Percentiles rank a stretch among this genome's conserved stretches.
These are phyloP conservation scores for Panaeolus papilionaceus DNA, from an alignment of 768 basidiomycete genomes.

Conservation along the genomic window DNA sequence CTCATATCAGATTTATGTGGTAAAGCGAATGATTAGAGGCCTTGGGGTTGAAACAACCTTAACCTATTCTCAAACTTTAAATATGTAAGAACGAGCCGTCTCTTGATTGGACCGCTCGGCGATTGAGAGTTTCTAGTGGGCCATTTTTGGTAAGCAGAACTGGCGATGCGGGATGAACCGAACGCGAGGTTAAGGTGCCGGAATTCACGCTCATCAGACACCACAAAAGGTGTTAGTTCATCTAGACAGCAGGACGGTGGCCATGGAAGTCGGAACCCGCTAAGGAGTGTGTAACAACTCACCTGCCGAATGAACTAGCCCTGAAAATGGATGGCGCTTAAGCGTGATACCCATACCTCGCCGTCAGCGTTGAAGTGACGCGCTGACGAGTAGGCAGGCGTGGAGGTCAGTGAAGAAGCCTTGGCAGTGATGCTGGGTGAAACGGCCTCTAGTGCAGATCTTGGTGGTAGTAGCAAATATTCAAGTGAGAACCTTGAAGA, in stretches of 20 bases:
- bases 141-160: conserved; percentile 81
- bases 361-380: conserved; percentile 58
- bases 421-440: conserved; percentile 27
- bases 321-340: conserved; percentile 92
- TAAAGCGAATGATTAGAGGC: conserved; percentile 93
- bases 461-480: conserved; percentile 91
- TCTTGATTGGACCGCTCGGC: conserved; percentile 82
- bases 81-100: conserved; percentile 86
- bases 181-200: conserved; percentile 78
- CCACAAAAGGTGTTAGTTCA: conserved; percentile 87
- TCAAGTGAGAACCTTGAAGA: conserved; percentile 87
- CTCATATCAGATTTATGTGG: conserved; percentile 66
- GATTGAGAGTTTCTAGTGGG: conserved; percentile 84
- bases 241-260: conserved; percentile 90
- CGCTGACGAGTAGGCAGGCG: conserved; percentile 79
- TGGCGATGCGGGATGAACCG: conserved; percentile 75
- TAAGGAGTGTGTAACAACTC: conserved; percentile 91
- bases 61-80: conserved; percentile 85
- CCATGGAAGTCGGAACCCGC: conserved; percentile 87
- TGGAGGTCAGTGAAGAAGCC: conserved; percentile 69
- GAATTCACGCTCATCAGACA: conserved; percentile 86
- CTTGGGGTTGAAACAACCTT: conserved; percentile 90
- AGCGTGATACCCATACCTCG: conserved; percentile 82
- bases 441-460: conserved; percentile 87
- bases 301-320: conserved; percentile 92